Base-by-base conservation (phyloP, 768 basidiomycete genomes). In the Thelephora ganbajun region DNA sequence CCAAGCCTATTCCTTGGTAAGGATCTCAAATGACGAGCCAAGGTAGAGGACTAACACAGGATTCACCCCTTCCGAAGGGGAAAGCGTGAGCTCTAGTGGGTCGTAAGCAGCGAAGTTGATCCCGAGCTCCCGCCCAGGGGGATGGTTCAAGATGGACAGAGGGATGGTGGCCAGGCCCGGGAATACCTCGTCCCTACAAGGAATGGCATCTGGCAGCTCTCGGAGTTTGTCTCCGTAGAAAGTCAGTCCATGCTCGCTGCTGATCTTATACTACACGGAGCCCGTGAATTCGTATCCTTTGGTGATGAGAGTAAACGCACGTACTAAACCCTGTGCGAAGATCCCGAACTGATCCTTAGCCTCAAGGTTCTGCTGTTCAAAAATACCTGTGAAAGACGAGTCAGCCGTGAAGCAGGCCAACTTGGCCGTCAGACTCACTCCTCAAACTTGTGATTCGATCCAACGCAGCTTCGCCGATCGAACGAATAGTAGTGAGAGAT, bases 291-390 rank as follows among this genome's bases (percentile, higher is more conserved):
- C 19, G 33, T 19, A 19, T 5, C 1, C 1, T 33, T 11, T 1
- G 14, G 16, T 9, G 44, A 9, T 4, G 13, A 30, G 23, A 48
- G 14, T 12, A 16, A 34, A 35, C 6, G 9, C 6, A 55, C 43
- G 47, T 5, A 58, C 57, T 2, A 55, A 46, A 4, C 57, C 57
- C 18, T 50, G 36, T 1, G 56, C 57, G 44, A 58, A 58, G n/a
- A 14, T 48, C 35, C 56, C 33, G 44, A 58, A 54, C 20, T 58
- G 57, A 19, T 43, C 46, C 6, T 52, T 49, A 1, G 36, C 11
- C 20, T 58, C 49, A 5, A 54, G 44, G 19, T 48, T 55, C 33
- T 54, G 57, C 11, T 58, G 54, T 33, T 34, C 20, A 37, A 58
- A 58, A 11, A 49, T 53, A 11, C 43, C 57, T 58, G 33, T 2